These are phyloP conservation scores for Neonectria punicea DNA, from an alignment of 2,329 filamentous ascomycete species.

Conservation along the genomic window DNA sequence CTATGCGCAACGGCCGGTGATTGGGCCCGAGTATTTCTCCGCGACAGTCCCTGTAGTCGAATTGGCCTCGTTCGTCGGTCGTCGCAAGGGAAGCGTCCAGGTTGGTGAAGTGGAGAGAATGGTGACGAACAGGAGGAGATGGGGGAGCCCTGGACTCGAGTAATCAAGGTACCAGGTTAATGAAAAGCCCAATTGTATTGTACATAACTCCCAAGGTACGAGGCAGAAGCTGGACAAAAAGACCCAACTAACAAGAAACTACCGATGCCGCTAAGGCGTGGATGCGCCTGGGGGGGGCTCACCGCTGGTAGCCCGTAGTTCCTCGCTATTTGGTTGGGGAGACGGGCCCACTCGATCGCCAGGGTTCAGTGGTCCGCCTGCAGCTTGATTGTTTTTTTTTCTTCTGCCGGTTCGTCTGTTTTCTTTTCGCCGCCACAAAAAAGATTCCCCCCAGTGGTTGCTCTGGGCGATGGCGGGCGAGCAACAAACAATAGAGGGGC, in stretches of 20 bases:
- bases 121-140: neutral
- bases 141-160: neutral
- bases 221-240: too few relatives aligned
- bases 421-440: conserved; percentile 10
- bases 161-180: too few relatives aligned
- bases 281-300: neutral
- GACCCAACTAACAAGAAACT: neutral
- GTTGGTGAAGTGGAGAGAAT: neutral
- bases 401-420: neutral
- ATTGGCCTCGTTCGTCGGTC: neutral
- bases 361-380: conserved; percentile 5
- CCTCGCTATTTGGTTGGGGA: conserved; percentile 22
- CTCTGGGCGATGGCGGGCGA: conserved; percentile 17
- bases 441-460: conserved; percentile 5
- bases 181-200: too few relatives aligned
- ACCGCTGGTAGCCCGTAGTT: neutral
- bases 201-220: too few relatives aligned
- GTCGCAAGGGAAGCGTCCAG: neutral
- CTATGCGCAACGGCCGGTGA: neutral
- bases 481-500: conserved; percentile 18
- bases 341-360: conserved; percentile 22
- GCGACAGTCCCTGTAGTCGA: neutral
- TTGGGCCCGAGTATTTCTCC: neutral
- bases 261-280: neutral
- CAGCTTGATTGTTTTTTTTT: conserved; percentile 11